These are phyloP conservation scores for Skeletonema marinoi DNA, from an alignment of 108 stramenopile genomes.

Conservation along the genomic window DNA sequence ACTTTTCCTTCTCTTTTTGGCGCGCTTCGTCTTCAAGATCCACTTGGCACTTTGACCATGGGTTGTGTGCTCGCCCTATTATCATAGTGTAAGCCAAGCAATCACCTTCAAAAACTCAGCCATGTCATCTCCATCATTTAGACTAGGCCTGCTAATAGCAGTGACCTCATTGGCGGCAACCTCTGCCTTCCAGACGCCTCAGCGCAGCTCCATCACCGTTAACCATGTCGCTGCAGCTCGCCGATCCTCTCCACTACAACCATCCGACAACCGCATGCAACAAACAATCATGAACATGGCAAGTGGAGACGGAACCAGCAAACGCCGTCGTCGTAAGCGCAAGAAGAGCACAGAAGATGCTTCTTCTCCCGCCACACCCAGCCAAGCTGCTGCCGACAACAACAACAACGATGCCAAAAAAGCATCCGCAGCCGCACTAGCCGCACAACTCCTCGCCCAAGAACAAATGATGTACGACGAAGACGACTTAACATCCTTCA, in stretches of 20 bases:
- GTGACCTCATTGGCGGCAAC: background rate
- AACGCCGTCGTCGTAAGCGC: conserved; percentile 47
- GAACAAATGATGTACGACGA: conserved; percentile 48
- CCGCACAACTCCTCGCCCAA: conserved; percentile 26
- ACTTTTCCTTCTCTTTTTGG: no score
- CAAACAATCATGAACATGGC: conserved; percentile 4
- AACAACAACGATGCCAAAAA: background rate
- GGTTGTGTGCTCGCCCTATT: no score
- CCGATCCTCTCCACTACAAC: background rate
- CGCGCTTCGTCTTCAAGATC: no score
- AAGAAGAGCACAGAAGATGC: conserved; percentile 5
- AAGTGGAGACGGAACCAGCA: conserved; percentile 7
- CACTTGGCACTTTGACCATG: no score
- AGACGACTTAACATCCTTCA: conserved; percentile 32
- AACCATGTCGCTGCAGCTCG: background rate
- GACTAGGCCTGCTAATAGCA: background rate
- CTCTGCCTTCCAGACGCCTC: background rate
- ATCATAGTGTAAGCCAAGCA: no score
- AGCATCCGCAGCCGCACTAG: conserved; percentile 23
- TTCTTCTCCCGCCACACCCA: background rate
- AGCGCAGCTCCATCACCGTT: background rate
- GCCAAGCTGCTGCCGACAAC: background rate
- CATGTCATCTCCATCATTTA: background rate
- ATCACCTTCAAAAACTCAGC: no score
- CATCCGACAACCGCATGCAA: background rate